Percentiles rank a stretch among this genome's conserved stretches.
These are phyloP conservation scores for Halophytophthora batemanensis DNA, from an alignment of 352 stramenopile species.

Conservation along the genomic window DNA sequence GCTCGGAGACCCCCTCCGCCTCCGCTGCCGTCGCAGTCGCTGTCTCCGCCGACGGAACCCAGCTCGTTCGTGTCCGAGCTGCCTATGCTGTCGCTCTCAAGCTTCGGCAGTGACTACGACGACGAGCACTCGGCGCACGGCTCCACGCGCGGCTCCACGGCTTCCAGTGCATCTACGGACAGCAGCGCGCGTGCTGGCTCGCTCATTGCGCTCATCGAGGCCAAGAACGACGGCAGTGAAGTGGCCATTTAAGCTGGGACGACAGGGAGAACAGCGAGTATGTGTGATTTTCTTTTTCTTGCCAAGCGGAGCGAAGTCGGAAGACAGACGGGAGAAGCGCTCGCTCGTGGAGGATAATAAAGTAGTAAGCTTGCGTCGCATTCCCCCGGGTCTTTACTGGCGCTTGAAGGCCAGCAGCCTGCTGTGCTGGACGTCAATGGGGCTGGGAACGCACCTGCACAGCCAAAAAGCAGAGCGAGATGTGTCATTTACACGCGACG, in stretches of 20 bases:
- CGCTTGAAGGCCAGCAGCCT: no score
- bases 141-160: constrained; percentile 20
- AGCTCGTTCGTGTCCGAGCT: constrained; percentile 21
- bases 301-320: no score
- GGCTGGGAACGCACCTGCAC: no score
- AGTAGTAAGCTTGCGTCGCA: no score
- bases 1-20: constrained; percentile 12
- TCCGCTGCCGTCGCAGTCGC: constrained; percentile 5
- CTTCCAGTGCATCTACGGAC: constrained; percentile 14
- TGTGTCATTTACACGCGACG: no score
- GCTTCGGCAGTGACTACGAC: constrained; percentile 24
- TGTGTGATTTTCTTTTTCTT: no score
- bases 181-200: constrained; percentile 27
- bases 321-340: no score
- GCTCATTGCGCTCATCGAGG: constrained; percentile 36
- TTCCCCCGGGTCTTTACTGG: no score
- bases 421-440: no score
- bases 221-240: constrained; percentile 29
- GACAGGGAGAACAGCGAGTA: no score
- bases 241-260: constrained; percentile 26
- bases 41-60: constrained; percentile 2
- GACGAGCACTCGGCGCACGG: constrained; percentile 5
- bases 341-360: no score
- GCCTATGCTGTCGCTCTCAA: constrained; percentile 24
- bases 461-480: no score